Evolutionary conservation across 768 basidiomycete genomes (phyloP).

Genomic region (Xerocomellus dryophilus): DNA sequence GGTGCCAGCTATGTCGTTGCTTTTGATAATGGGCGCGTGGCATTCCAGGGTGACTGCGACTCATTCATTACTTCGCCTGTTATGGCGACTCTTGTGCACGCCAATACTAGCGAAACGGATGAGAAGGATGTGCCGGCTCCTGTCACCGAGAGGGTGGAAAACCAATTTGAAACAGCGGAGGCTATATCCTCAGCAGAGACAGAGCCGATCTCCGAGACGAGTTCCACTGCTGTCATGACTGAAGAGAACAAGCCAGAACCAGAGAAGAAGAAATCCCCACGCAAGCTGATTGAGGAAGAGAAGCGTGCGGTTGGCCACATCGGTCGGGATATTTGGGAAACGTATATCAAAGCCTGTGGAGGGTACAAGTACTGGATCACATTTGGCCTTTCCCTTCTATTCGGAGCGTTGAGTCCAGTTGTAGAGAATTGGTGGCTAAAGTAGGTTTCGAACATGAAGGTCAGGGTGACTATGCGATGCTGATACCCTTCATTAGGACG

Average conservation of each 20-base stretch:
- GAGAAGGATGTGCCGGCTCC: slow-evolving; percentile 40
- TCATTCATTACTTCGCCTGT: slow-evolving; percentile 67
- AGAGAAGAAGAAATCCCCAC: slow-evolving; percentile 57
- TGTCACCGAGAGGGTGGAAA: slow-evolving; percentile 2
- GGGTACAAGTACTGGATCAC: slow-evolving; percentile 53
- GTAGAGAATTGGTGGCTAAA: slow-evolving; percentile 71
- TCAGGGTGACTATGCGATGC: slow-evolving; percentile 4
- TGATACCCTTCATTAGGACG: slow-evolving; percentile 35
- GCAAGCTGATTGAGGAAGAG: slow-evolving; percentile 85
- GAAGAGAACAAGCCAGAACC: slow-evolving; percentile 37
- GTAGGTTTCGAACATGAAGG: slow-evolving; percentile 26
- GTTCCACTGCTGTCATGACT: slow-evolving; percentile 40
- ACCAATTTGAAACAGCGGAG: slow-evolving; percentile 8
- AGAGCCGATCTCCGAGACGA: slow-evolving; percentile 38
- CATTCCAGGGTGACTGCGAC: slow-evolving; percentile 65
- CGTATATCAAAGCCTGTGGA: slow-evolving; percentile 52
- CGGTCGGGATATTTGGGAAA: slow-evolving; percentile 60
- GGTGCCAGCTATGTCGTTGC: slow-evolving; percentile 81
- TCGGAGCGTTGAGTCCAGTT: slow-evolving; percentile 64
- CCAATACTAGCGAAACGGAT: slow-evolving; percentile 38
- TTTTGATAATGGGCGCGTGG: slow-evolving; percentile 65
- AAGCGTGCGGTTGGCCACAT: slow-evolving; percentile 74
- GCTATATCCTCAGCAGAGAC: slow-evolving; percentile 22
- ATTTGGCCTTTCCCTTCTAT: slow-evolving; percentile 49
- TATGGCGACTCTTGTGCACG: slow-evolving; percentile 64